phyloP scores from a whole-genome alignment of 192 early-diverging fungal genomes.

The Coemansia erecta region DNA sequence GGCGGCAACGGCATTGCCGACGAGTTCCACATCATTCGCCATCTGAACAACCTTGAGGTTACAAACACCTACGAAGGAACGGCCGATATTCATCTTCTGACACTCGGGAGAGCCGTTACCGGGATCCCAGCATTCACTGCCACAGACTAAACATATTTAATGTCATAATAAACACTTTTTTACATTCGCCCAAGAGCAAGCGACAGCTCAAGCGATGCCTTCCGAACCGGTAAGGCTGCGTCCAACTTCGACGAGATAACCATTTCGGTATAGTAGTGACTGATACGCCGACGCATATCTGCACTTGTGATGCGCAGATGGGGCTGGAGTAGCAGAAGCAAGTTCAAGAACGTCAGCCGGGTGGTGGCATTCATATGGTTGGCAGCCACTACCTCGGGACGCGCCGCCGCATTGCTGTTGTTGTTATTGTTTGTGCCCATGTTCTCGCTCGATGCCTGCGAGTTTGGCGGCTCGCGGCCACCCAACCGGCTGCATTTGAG shows the following conservation, averaged over 20 bases:
- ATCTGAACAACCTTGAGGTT: slow-evolving; percentile 88
- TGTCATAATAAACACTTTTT: slow-evolving; percentile 1
- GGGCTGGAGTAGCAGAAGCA: slow-evolving; percentile 42
- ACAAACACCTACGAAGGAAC: slow-evolving; percentile 98
- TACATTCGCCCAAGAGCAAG: slow-evolving; percentile 41
- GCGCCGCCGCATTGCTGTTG: neutral
- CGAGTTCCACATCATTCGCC: slow-evolving; percentile 96
- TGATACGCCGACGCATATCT: slow-evolving; percentile 36
- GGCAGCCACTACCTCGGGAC: slow-evolving; percentile 46
- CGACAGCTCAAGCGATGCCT: slow-evolving; percentile 47
- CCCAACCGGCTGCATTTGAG: slow-evolving; percentile 47
- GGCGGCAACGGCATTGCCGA: slow-evolving; percentile 96
- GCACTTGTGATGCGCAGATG: slow-evolving; percentile 22
- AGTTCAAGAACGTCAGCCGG: slow-evolving; percentile 48
- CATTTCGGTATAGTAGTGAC: slow-evolving; percentile 48
- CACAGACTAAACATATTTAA: slow-evolving; percentile 16
- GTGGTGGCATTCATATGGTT: slow-evolving; percentile 53
- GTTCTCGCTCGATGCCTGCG: slow-evolving; percentile 5
- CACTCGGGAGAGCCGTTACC: slow-evolving; percentile 92
- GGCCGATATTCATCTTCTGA: slow-evolving; percentile 91
- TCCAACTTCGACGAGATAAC: slow-evolving; percentile 43
- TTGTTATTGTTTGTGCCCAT: neutral
- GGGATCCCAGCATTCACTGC: slow-evolving; percentile 73
- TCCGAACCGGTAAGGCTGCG: slow-evolving; percentile 48
- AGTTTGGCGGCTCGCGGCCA: slow-evolving; percentile 19